phyloP scores from a whole-genome alignment of 2,329 filamentous ascomycete genomes.

The Cercospora zeae-maydis region DNA sequence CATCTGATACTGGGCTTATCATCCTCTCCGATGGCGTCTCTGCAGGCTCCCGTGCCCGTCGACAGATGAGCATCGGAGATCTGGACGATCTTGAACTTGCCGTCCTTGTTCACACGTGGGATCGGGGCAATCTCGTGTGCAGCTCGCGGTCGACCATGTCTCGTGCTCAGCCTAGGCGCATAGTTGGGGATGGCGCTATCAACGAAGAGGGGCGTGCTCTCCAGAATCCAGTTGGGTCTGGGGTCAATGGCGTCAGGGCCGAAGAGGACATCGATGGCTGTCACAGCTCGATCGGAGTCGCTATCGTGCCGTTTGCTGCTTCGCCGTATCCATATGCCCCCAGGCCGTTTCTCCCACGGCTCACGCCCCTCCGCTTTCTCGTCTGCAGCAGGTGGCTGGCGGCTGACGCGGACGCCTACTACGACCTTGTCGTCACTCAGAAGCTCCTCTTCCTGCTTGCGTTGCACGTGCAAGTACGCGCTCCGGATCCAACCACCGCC shows the following conservation, averaged over 20 bases:
- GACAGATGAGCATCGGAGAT: conserved; percentile 90
- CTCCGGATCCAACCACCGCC: conserved; percentile 68
- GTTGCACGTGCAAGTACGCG: conserved; percentile 76
- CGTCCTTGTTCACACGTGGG: conserved; percentile 78
- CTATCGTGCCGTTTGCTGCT: conserved; percentile 68
- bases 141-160: conserved; percentile 65
- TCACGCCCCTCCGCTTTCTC: conserved; percentile 57
- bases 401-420: conserved; percentile 71
- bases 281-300: conserved; percentile 71
- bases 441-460: conserved; percentile 83
- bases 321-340: conserved; percentile 78
- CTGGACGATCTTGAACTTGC: conserved; percentile 96
- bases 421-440: conserved; percentile 71
- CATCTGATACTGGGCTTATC: conserved; percentile 52
- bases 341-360: conserved; percentile 72
- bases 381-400: conserved; percentile 62
- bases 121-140: conserved; percentile 59
- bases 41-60: conserved; percentile 79
- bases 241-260: conserved; percentile 90
- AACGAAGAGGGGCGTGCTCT: conserved; percentile 69
- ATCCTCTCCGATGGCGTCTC: conserved; percentile 67
- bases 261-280: conserved; percentile 80
- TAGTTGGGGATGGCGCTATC: conserved; percentile 60
- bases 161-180: conserved; percentile 72
- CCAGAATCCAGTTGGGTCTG: conserved; percentile 77